Base-by-base conservation (phyloP, 331 rosid species). In the Saraca asoca region DNA sequence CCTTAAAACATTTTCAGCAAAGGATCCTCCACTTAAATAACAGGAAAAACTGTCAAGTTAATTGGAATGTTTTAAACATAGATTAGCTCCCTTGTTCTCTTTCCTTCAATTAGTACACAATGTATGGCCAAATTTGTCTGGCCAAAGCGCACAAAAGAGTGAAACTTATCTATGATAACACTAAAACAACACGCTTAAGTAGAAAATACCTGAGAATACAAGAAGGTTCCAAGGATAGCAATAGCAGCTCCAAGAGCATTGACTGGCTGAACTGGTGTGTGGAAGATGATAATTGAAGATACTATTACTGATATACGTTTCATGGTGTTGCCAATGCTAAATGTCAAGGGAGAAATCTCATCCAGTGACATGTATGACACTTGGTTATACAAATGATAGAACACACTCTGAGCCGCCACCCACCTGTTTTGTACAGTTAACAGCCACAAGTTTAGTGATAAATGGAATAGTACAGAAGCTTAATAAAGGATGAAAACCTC, bases 301-400 rank as follows among this genome's bases (percentile, higher is more conserved):
- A 88, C 91, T 19, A 88, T 91, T 49, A 91, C 97, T 0, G 97
- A 88, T 16, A 91, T 88, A 45, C 97, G 91, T 71, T 91, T 91
- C 97, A 91, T 91, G 71, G 97, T 88, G 88, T 91, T 91, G 55
- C 97, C 96, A 12, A 88, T 10, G 82, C 97, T 91, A 57, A 91
- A 88, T 20, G 97, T 88, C 88, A 91, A 83, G 60, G 96, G 97
- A 70, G 97, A 91, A 55, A 91, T 91, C 83, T 91, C 79, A 4
- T 91, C 95, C 72, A 91, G 58, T 55, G 97, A 91, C 97, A 91
- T 91, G 84, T 91, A 91, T 13, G 97, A 91, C 37, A 91, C 97
- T 24, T 24, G 31, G 31, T 24, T 24, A 24, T 24, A 24, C 31
- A 24, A 24, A 24, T 24, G 31, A 24, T 91, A 91, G 75, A 91